These are phyloP conservation scores for Trametes hirsuta DNA, from an alignment of 1,284 basidiomycete species.

Conservation along the genomic window DNA sequence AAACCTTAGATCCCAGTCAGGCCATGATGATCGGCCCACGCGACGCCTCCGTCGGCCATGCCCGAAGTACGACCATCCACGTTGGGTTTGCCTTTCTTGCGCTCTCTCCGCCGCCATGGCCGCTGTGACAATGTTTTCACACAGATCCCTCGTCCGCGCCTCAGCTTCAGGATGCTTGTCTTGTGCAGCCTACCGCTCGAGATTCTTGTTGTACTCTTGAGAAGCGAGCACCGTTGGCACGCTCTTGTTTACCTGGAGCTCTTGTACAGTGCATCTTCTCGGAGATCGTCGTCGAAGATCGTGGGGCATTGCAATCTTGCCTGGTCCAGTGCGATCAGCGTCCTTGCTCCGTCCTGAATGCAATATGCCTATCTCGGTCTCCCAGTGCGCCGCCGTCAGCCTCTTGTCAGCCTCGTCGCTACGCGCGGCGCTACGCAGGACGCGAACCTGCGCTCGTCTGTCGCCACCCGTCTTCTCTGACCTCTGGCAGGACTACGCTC, in stretches of 20 bases:
- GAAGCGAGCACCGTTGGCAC: not conserved
- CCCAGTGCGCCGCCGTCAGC: conserved; percentile 11
- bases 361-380: conserved; percentile 9
- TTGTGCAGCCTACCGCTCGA: too few species aligned
- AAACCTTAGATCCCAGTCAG: too few species aligned
- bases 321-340: conserved; percentile 12
- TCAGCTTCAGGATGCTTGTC: too few species aligned
- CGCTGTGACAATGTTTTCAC: too few species aligned
- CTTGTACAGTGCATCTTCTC: not conserved
- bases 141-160: too few species aligned
- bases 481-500: conserved; percentile 13
- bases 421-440: not conserved
- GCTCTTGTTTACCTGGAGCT: not conserved
- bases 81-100: too few species aligned
- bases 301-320: conserved; percentile 8
- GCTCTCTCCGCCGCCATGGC: too few species aligned
- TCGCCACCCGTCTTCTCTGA: not conserved
- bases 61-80: too few species aligned
- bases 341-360: conserved; percentile 10
- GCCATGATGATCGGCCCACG: too few species aligned
- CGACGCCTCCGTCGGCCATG: too few species aligned
- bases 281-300: conserved; percentile 13
- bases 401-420: conserved; percentile 11
- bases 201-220: too few species aligned
- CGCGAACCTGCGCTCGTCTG: not conserved